Evolutionary conservation across 257 asterid genomes (phyloP).

Genomic region (Verbena officinalis): DNA sequence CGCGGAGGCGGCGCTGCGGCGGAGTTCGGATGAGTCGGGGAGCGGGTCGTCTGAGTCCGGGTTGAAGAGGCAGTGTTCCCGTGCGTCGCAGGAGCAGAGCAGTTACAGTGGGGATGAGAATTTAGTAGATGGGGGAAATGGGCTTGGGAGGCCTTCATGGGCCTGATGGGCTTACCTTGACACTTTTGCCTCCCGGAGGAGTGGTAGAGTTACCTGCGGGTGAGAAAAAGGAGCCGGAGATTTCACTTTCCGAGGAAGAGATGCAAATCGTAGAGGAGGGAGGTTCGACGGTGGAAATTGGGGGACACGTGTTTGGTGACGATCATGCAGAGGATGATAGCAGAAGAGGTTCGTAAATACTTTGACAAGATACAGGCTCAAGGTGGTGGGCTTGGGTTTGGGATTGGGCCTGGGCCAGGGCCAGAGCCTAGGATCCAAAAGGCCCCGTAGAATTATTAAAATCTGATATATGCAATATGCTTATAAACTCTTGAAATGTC

Average conservation of each 20-base stretch:
- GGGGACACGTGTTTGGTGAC: conserved; percentile 46
- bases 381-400: conserved; percentile 44
- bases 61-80: conserved; percentile 43
- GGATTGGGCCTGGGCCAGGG: conserved; percentile 36
- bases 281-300: conserved; percentile 35
- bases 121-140: conserved; percentile 23
- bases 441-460: background rate
- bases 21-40: conserved; percentile 32
- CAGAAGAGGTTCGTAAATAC: conserved; percentile 66
- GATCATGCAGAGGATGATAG: conserved; percentile 61
- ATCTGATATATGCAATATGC: too few species aligned
- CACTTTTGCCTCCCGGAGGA: conserved; percentile 51
- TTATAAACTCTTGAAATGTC: background rate
- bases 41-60: conserved; percentile 41
- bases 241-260: conserved; percentile 12
- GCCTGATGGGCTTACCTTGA: conserved; percentile 43
- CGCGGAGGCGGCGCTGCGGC: conserved; percentile 24
- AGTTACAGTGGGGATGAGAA: conserved; percentile 38
- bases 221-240: conserved; percentile 22
- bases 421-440: conserved; percentile 25
- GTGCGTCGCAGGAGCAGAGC: conserved; percentile 47
- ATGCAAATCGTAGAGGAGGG: conserved; percentile 14
- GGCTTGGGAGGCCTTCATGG: conserved; percentile 31
- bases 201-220: conserved; percentile 12
- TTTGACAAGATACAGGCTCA: conserved; percentile 48